Evolutionary conservation across 73 alveolate species (phyloP).

Genomic region (Blepharisma japonicum): DNA sequence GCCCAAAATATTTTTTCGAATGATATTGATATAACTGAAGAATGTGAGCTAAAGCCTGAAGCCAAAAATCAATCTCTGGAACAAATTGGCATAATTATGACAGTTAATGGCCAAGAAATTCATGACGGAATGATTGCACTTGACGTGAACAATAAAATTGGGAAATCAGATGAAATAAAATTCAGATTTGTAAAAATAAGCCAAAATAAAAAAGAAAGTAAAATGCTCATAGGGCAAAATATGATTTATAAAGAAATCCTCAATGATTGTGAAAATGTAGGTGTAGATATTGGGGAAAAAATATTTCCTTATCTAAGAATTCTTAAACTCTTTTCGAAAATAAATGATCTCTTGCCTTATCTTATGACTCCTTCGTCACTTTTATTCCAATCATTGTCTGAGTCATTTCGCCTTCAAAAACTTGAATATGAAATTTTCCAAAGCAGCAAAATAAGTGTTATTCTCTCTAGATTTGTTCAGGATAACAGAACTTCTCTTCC

Average conservation of each 20-base stretch:
- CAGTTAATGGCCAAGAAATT: too few relatives aligned
- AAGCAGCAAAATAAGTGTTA: neutral
- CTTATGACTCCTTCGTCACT: neutral
- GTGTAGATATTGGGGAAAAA: neutral
- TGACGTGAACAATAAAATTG: too few relatives aligned
- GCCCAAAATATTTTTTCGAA: too few relatives aligned
- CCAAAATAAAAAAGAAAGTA: too few relatives aligned
- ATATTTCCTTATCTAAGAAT: neutral
- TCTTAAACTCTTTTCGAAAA: neutral
- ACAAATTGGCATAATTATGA: too few relatives aligned
- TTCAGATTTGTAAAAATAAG: too few relatives aligned
- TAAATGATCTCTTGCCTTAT: neutral
- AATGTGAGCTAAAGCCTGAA: too few relatives aligned
- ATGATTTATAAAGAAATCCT: neutral
- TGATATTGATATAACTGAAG: too few relatives aligned
- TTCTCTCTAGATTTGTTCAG: neutral
- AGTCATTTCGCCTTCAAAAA: neutral
- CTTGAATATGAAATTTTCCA: neutral
- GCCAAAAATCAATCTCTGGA: too few relatives aligned
- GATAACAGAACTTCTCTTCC: neutral
- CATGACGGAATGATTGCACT: too few relatives aligned
- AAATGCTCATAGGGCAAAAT: too few relatives aligned
- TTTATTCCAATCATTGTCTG: neutral
- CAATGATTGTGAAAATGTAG: slow-evolving; percentile 13
- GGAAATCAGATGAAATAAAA: too few relatives aligned